Base-by-base conservation (phyloP, 495 filamentous ascomycete species). In the Xeromyces bisporus region DNA sequence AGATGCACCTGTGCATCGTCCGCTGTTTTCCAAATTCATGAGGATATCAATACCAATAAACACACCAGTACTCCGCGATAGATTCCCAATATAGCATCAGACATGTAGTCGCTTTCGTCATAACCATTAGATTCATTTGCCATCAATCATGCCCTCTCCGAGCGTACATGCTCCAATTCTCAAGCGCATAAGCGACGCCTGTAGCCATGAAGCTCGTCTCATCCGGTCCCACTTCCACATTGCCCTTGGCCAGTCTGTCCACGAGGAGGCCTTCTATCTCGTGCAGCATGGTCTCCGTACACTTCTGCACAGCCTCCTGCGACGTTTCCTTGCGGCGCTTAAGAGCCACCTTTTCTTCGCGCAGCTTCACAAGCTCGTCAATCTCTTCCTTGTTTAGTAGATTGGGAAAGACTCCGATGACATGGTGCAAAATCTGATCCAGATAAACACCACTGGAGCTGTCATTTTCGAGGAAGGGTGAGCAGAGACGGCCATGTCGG, bases 171-270 rank as follows among this genome's bases (percentile, higher is more conserved):
- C 26, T 14, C 26, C 50, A 44, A 25, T 47, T 50, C 16, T 51
- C 52, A 14, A 64, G 45, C 0, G 54, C 57, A 26, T 55, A 55
- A 7, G 40, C 48, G 23, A 64, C 37, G 7, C 57, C 54, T 9
- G 55, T 55, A 7, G 60, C 57, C 30, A 64, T 56, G 29, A 64
- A 60, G 32, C 56, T 51, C 29, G 62, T 30, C 32, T 64, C 60
- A 28, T 64, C 55, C 8, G 48, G 40, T 7, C 44, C 43, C 5
- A 64, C 44, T 6, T 49, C 39, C 20, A 58, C 46, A 4, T 34
- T 36, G 8, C 47, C 56, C 20, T 39, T 42, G 17, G 49, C 41
- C 28, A 64, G 31, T 26, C 57, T 42, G 29, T 59, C 46, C 2
- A 39, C 41, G 13, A 64, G 46, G 14, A 62, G 36, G 5, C 37